These are phyloP conservation scores for Alternaria ethzedia DNA, from an alignment of 2,329 filamentous ascomycete species.

Conservation along the genomic window DNA sequence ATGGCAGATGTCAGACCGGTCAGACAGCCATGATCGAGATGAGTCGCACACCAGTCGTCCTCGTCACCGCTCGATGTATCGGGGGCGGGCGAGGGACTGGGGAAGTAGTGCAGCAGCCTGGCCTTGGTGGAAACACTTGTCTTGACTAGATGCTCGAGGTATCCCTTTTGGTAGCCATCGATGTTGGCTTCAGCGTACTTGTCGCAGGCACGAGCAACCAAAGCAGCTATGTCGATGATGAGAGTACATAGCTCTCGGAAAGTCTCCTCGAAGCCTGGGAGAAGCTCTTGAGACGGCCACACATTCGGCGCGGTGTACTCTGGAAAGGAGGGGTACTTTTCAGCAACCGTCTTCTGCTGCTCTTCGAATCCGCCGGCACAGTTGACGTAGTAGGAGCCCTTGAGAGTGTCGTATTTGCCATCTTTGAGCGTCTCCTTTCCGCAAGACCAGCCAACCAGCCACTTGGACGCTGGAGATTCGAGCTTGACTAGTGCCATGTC, in stretches of 20 bases:
- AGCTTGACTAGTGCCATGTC: constrained; percentile 46
- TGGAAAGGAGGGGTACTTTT: constrained; percentile 71
- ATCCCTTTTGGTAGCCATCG: constrained; percentile 74
- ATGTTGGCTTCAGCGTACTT: constrained; percentile 82
- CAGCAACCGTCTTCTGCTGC: constrained; percentile 56
- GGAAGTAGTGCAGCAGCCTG: constrained; percentile 90
- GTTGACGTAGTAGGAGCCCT: constrained; percentile 85
- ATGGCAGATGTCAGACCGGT: constrained; percentile 94
- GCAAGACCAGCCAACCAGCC: constrained; percentile 75
- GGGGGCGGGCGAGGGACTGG: constrained; percentile 49
- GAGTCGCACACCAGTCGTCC: constrained; percentile 94
- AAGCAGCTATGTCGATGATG: constrained; percentile 86
- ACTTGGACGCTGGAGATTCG: constrained; percentile 61
- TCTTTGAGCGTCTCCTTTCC: constrained; percentile 83
- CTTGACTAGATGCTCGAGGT: constrained; percentile 85
- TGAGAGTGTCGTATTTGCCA: constrained; percentile 78
- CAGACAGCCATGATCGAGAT: constrained; percentile 90
- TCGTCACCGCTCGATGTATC: constrained; percentile 55
- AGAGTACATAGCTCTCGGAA: constrained; percentile 79
- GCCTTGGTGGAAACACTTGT: constrained; percentile 90
- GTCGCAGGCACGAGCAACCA: constrained; percentile 92
- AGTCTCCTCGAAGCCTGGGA: constrained; percentile 77
- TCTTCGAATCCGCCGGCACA: constrained; percentile 71
- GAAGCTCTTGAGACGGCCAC: constrained; percentile 73
- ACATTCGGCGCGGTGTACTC: constrained; percentile 91